A percentile compares a stretch with the other conserved stretches of the same genome.
phyloP scores from a whole-genome alignment of 148 eudicot genomes.

The Rhododendron kiyosumense region DNA sequence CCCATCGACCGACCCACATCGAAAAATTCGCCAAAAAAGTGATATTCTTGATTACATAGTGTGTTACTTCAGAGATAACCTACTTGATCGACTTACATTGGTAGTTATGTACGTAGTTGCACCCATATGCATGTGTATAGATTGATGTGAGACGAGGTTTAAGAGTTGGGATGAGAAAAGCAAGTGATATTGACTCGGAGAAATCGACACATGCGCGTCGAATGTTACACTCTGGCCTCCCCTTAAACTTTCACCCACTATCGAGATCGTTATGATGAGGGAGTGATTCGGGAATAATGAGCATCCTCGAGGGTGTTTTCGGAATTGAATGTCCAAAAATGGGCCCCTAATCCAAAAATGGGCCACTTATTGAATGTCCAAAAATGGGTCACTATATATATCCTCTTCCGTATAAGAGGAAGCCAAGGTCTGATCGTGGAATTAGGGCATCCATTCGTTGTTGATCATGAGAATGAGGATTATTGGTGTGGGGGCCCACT shows the following conservation, averaged over 20 bases:
- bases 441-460: neutral
- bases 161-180: neutral
- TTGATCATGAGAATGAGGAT: neutral
- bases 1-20: neutral
- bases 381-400: neutral
- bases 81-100: neutral
- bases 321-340: neutral
- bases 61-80: no score
- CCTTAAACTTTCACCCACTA: neutral
- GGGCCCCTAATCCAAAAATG: neutral
- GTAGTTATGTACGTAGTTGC: no score
- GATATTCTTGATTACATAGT: neutral
- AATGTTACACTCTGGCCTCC: neutral
- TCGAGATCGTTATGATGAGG: neutral
- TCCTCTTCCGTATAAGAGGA: neutral
- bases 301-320: neutral
- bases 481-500: neutral
- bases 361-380: neutral
- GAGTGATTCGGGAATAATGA: neutral
- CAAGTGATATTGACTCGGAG: neutral
- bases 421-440: slow-evolving; percentile 4
- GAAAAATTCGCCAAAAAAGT: neutral
- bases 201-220: no score
- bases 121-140: neutral
- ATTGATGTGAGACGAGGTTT: neutral